Percentiles rank a stretch among this genome's conserved stretches.
Evolutionary conservation across 495 filamentous ascomycete genomes (phyloP).

Genomic region (Hypoxylon subgilvum): DNA sequence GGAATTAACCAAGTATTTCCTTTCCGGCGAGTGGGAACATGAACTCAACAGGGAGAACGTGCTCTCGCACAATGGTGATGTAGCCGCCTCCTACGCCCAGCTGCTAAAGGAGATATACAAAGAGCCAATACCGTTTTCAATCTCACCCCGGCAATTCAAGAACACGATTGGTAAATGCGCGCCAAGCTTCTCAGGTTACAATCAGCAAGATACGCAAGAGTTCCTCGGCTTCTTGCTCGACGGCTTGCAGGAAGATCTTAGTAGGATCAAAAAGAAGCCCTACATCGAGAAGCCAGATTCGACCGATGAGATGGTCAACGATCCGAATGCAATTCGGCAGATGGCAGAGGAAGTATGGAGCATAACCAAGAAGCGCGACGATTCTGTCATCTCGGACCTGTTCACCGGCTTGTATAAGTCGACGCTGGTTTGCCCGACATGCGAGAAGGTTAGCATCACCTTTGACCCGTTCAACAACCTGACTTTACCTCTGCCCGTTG

Average conservation of each 20-base stretch:
- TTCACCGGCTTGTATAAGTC: slow-evolving; percentile 99
- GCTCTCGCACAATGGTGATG: slow-evolving; percentile 79
- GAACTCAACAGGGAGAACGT: slow-evolving; percentile 87
- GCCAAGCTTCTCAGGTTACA: slow-evolving; percentile 88
- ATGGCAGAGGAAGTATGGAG: slow-evolving; percentile 88
- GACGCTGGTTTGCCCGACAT: slow-evolving; percentile 87
- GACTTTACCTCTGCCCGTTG: slow-evolving; percentile 86
- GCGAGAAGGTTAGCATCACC: slow-evolving; percentile 95
- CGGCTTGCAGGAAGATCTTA: slow-evolving; percentile 92
- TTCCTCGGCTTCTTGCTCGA: slow-evolving; percentile 97
- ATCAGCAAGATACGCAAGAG: slow-evolving; percentile 96
- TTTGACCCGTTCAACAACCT: slow-evolving; percentile 97
- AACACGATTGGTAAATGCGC: slow-evolving; percentile 77
- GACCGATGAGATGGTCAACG: slow-evolving; percentile 91
- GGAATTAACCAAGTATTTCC: slow-evolving; percentile 89
- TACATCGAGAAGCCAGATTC: slow-evolving; percentile 98
- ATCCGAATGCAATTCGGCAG: slow-evolving; percentile 74
- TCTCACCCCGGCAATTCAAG: slow-evolving; percentile 81
- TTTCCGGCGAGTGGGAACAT: slow-evolving; percentile 70
- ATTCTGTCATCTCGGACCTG: slow-evolving; percentile 91
- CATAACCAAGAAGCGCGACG: slow-evolving; percentile 90
- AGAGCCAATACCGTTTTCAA: slow-evolving; percentile 62
- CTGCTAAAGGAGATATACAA: slow-evolving; percentile 77
- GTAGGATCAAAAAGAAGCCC: slow-evolving; percentile 91
- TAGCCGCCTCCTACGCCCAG: slow-evolving; percentile 79